Evolutionary conservation across 1,139 yeast species (phyloP), one percentile per base, ranked within the genome.

Genomic region (Spathaspora jeffriesii): DNA sequence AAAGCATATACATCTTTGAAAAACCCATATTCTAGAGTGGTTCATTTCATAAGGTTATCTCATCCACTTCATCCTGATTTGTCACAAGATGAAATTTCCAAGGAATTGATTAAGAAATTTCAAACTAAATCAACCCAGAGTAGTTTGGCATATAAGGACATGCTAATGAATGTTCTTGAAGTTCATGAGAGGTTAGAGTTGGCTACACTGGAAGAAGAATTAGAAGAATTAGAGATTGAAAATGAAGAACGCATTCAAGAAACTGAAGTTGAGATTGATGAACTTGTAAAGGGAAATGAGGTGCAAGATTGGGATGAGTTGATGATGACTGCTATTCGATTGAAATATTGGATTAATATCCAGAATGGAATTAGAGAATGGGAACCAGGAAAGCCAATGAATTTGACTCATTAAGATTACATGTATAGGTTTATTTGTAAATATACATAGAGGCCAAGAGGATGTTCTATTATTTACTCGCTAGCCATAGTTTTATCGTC

Each of bases 281-380:
- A 50, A 11, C 50, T 69, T n/a, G 50, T 73, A 23, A 48, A 57
- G 11, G 56, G 61, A n/a, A n/a, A n/a, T 1, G 60, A 76, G 2
- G 17, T 31, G 2, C 40, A 48, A 4, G 71, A 82, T 46, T 78
- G 84, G 74, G 78, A 81, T 20, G 60, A 63, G 1, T 85, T 95
- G 22, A 81, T 86, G 50, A 67, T 78, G 50, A 83, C 84, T 50
- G 86, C 96, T 1, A 81, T 90, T 25, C 78, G 80, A 53, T 68
- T 93, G 52, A 88, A 88, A 61, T 93, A 91, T 62, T 92, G 97
- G 96, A 78, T 77, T 43, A 91, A 88, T 60, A 82, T 92, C 39
- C 82, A 81, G 44, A 78, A 78, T 43, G 92, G 89, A 5, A 78
- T 91, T 42, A 81, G 80, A 55, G 92, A 88, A 45, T 86, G 93